Conservation (phyloP, 352 stramenopile genomes). For the Globisporangium emineosum region DNA sequence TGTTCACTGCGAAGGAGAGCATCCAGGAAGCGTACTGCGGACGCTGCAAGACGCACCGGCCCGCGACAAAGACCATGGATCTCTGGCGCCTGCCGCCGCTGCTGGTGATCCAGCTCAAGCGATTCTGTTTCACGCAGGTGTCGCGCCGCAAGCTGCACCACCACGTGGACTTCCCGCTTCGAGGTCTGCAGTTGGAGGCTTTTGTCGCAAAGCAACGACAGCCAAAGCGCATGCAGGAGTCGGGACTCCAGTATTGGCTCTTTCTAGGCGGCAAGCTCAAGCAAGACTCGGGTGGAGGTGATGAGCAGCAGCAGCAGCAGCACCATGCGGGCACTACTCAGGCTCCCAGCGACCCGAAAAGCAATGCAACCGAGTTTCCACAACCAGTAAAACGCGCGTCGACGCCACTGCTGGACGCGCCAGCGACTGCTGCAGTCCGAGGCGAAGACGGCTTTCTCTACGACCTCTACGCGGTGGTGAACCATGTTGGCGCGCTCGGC, state of each 20-base stretch:
- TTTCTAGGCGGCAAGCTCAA: constrained; percentile 77
- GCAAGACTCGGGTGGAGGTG: constrained; percentile 1
- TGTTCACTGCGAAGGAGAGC: constrained; percentile 81
- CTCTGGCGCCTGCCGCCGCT: constrained; percentile 96
- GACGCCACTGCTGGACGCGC: constrained; percentile 46
- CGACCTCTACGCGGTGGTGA: constrained; percentile 97
- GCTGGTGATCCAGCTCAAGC: constrained; percentile 99
- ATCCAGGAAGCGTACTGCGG: constrained; percentile 82
- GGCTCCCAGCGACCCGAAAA: not conserved
- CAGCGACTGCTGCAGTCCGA: constrained; percentile 51
- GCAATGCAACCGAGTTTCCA: not conserved
- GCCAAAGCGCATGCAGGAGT: constrained; percentile 38
- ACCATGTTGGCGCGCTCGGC: constrained; percentile 95
- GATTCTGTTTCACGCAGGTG: constrained; percentile 97
- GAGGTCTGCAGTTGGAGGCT: constrained; percentile 86
- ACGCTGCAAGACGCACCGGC: constrained; percentile 87
- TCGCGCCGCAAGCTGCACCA: constrained; percentile 94
- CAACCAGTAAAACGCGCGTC: constrained; percentile 9
- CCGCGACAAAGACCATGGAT: constrained; percentile 95
- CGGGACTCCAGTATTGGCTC: constrained; percentile 62
- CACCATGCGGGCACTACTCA: too few relatives aligned
- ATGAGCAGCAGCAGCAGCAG: not conserved
- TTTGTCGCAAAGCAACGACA: constrained; percentile 72
- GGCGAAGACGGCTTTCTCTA: constrained; percentile 80
- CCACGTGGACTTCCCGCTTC: constrained; percentile 94